Evolutionary conservation across 2,329 filamentous ascomycete species (phyloP), one percentile per base, ranked within the genome.

Genomic region (Phyllosticta ampelicida): DNA sequence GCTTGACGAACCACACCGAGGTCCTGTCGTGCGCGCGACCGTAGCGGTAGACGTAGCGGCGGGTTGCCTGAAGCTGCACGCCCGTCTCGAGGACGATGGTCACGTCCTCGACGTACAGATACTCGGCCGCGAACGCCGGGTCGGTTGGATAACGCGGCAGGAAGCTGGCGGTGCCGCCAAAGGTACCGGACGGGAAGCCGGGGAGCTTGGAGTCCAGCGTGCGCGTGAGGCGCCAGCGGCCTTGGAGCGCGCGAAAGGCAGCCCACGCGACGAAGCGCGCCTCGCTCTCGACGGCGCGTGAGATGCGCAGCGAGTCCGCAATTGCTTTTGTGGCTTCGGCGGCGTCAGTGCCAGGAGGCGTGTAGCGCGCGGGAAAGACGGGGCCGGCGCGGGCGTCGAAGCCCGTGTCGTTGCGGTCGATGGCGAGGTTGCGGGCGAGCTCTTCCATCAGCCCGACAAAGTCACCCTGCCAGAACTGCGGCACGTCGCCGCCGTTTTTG

Each of bases 401-500:
- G 0, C 71, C n/a, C 63, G 67, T 16, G 63, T 78, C 28, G 66
- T 69, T 65, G 2, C 78, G 73, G 13, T 63, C 36, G 9, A 90
- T 75, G 0, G 74, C 77, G 2, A 89, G 74, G 0, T 83, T 80
- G 1, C 77, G 69, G 11, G 84, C 77, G 60, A 91, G 83, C 11
- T 86, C 81, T 63, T 90, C 84, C 78, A 92, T 85, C 11, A 92
- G 72, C 61, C 84, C 91, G 8, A 83, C 71, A 68, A 91, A 92
- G 70, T 95, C 89, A 9, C 85, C 85, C 85, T 92, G 91, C 44
- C 88, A 89, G 64, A 90, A 94, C 64, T 94, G 89, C 1, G 78
- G 61, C 69, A 86, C 63, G 3, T 63, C 60, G 48, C 49, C 55
- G 8, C 60, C 19, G 13, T 26, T 11, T 53, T 61, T 48, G 3